Conservation (phyloP, 768 basidiomycete species). For the Albatrellus ellisii region DNA sequence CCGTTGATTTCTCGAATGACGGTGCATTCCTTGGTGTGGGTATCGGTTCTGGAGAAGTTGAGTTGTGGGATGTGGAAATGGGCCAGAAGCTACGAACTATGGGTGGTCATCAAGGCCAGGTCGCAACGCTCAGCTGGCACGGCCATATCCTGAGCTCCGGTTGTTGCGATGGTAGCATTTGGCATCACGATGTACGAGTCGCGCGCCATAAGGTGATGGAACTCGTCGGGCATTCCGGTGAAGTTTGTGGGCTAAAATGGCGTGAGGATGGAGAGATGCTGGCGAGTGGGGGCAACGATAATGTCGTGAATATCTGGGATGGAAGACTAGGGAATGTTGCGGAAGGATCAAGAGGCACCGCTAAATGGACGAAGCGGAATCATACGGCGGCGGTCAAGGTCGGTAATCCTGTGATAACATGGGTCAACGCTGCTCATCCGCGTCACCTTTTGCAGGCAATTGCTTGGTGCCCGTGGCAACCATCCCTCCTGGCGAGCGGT, state of each 20-base stretch:
- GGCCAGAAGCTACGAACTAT: constrained; percentile 81
- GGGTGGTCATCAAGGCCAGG: constrained; percentile 72
- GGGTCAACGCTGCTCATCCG: constrained; percentile 1
- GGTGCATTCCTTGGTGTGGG: constrained; percentile 77
- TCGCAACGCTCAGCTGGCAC: constrained; percentile 82
- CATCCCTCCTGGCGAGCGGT: constrained; percentile 12
- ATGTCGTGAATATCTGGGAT: constrained; percentile 98
- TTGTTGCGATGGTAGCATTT: constrained; percentile 89
- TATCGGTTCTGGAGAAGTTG: constrained; percentile 69
- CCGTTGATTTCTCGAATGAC: constrained; percentile 69
- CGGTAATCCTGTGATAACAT: neutral
- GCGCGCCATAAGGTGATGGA: constrained; percentile 63
- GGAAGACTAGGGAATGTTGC: constrained; percentile 35
- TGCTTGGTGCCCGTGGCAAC: constrained; percentile 96
- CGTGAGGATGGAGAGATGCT: constrained; percentile 72
- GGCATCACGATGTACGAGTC: constrained; percentile 91
- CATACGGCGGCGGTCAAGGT: constrained; percentile 83
- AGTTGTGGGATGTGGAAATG: constrained; percentile 87
- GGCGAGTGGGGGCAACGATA: constrained; percentile 95
- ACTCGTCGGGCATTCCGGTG: constrained; percentile 83
- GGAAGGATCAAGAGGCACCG: constrained; percentile 37
- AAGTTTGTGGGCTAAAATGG: constrained; percentile 83
- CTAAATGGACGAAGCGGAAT: constrained; percentile 87
- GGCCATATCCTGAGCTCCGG: constrained; percentile 78
- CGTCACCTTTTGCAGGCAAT: constrained; percentile 79